Percentiles rank a stretch among this genome's conserved stretches.
These are phyloP conservation scores for Penicillium sp. DNA, from an alignment of 2,329 filamentous ascomycete genomes.

Conservation along the genomic window DNA sequence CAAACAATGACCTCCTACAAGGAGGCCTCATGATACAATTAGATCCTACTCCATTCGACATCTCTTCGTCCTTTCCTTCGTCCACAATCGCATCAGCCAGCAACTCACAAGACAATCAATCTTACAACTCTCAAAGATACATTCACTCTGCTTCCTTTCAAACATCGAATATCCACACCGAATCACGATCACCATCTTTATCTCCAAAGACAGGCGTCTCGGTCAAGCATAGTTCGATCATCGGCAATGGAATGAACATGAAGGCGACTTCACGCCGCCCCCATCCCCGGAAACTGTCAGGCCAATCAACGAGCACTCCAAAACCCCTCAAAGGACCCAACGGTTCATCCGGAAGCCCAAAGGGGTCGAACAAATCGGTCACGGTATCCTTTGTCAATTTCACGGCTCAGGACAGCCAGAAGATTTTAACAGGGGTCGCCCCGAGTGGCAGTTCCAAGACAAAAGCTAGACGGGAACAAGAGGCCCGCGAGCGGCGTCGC, in stretches of 20 bases:
- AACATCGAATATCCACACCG: constrained; percentile 33
- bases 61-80: constrained; percentile 36
- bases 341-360: constrained; percentile 35
- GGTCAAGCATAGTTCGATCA: constrained; percentile 33
- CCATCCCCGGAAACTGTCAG: constrained; percentile 48
- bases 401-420: constrained; percentile 76
- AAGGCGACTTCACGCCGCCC: constrained; percentile 42
- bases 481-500: constrained; percentile 75
- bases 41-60: constrained; percentile 41
- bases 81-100: constrained; percentile 28
- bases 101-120: constrained; percentile 21
- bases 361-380: constrained; percentile 48
- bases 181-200: constrained; percentile 44
- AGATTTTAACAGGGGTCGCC: constrained; percentile 87
- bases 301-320: constrained; percentile 37
- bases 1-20: constrained; percentile 40
- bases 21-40: constrained; percentile 48
- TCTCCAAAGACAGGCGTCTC: constrained; percentile 41
- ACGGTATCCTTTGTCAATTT: constrained; percentile 81
- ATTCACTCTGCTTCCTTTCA: constrained; percentile 35
- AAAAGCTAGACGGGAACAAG: constrained; percentile 87
- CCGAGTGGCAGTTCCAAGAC: constrained; percentile 92
- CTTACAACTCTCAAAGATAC: constrained; percentile 31
- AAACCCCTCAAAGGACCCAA: constrained; percentile 38
- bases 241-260: constrained; percentile 32